Percentiles rank a stretch among this genome's conserved stretches.
phyloP scores from a whole-genome alignment of 108 stramenopile species.

The Nitzschia putrida region DNA sequence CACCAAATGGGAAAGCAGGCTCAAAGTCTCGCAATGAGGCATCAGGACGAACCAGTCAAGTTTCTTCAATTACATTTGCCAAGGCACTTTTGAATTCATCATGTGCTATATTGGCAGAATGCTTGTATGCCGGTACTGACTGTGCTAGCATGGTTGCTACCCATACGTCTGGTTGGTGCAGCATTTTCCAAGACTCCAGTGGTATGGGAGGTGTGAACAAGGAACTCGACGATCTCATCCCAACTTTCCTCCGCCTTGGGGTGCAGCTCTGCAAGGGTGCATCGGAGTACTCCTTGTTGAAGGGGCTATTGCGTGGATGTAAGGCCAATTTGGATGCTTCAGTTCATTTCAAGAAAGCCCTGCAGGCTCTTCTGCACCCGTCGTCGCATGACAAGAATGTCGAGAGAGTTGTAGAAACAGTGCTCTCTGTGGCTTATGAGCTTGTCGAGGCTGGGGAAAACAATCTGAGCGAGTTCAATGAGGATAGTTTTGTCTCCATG shows the following conservation, averaged over 20 bases:
- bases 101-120: constrained; percentile 47
- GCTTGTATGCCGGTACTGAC: constrained; percentile 33
- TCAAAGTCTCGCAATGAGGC: too few species aligned
- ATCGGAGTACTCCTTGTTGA: constrained; percentile 13
- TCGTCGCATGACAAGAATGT: neutral
- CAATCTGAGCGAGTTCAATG: neutral
- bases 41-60: too few species aligned
- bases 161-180: constrained; percentile 31
- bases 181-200: constrained; percentile 12
- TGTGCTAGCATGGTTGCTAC: constrained; percentile 24
- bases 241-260: constrained; percentile 35
- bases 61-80: constrained; percentile 7
- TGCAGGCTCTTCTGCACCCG: neutral
- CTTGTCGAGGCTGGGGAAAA: neutral
- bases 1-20: constrained; percentile 4
- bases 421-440: neutral
- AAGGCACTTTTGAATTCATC: constrained; percentile 34
- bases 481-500: too few species aligned
- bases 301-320: constrained; percentile 14
- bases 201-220: neutral
- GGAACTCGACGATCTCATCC: constrained; percentile 19
- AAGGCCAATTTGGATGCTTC: constrained; percentile 13
- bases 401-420: neutral
- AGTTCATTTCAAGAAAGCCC: constrained; percentile 7
- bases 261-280: constrained; percentile 28